Percentiles rank a stretch among this genome's conserved stretches.
phyloP scores from a whole-genome alignment of 306 rosid genomes.

The Morella rubra region DNA sequence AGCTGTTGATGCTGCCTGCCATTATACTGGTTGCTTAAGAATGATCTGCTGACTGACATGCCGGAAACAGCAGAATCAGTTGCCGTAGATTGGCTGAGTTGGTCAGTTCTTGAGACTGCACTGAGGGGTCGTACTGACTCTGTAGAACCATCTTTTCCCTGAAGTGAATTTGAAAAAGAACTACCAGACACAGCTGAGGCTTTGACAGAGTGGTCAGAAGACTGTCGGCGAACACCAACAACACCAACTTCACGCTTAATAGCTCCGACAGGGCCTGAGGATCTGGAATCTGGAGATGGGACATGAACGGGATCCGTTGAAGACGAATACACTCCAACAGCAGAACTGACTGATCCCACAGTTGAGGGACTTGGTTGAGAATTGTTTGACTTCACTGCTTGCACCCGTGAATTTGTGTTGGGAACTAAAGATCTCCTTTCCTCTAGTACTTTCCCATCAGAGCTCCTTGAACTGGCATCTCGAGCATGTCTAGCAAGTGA shows the following conservation, averaged over 20 bases:
- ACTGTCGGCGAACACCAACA: constrained; percentile 76
- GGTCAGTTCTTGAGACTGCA: constrained; percentile 58
- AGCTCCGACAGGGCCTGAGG: constrained; percentile 86
- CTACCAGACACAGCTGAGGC: constrained; percentile 55
- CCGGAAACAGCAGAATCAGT: constrained; percentile 56
- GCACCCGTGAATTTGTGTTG: constrained; percentile 44
- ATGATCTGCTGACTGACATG: constrained; percentile 48
- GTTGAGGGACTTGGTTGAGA: constrained; percentile 47
- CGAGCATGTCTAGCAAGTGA: constrained; percentile 40
- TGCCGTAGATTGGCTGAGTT: constrained; percentile 48
- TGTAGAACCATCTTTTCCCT: constrained; percentile 59
- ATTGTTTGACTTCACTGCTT: constrained; percentile 50
- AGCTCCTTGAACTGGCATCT: constrained; percentile 41
- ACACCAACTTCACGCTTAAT: constrained; percentile 97
- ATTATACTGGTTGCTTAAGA: constrained; percentile 56
- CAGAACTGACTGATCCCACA: constrained; percentile 58
- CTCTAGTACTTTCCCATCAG: constrained; percentile 41
- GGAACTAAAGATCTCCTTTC: constrained; percentile 46
- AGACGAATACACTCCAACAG: constrained; percentile 89
- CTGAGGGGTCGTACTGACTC: constrained; percentile 65
- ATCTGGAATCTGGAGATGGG: constrained; percentile 95
- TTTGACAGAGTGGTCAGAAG: constrained; percentile 55
- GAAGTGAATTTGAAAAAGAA: constrained; percentile 50
- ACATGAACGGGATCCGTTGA: constrained; percentile 98
- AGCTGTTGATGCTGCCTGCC: constrained; percentile 70